phyloP scores from a whole-genome alignment of 176 grass and related monocot genomes.

The Triticum timopheevii region DNA sequence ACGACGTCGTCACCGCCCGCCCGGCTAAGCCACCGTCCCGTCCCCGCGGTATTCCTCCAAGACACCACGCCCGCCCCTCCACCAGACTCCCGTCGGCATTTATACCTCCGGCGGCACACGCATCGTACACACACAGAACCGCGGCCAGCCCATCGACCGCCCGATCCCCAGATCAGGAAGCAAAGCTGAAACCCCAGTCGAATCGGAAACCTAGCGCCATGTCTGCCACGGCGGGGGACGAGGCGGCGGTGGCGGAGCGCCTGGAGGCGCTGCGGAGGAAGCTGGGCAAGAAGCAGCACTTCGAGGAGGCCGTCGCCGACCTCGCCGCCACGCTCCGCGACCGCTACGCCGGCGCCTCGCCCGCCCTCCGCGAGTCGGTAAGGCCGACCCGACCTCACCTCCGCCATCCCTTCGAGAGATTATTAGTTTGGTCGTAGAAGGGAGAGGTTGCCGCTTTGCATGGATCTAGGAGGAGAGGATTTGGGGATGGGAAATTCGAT shows the following conservation, averaged over 20 bases:
- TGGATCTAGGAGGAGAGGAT: not conserved
- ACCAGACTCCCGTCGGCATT: not conserved
- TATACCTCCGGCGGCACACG: conserved; percentile 33
- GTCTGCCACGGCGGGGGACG: conserved; percentile 36
- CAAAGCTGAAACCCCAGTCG: not conserved
- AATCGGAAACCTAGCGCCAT: conserved; percentile 13
- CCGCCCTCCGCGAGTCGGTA: conserved; percentile 72
- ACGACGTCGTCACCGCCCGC: not conserved
- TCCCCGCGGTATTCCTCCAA: conserved; percentile 3
- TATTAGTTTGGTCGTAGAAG: not conserved
- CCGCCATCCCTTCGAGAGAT: not conserved
- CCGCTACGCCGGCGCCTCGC: conserved; percentile 52
- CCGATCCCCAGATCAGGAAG: not conserved
- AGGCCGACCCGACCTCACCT: not conserved
- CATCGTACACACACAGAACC: not conserved
- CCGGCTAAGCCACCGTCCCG: conserved; percentile 1
- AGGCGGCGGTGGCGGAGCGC: conserved; percentile 45
- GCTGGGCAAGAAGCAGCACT: conserved; percentile 80
- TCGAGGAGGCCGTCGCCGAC: conserved; percentile 69
- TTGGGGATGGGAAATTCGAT: not conserved
- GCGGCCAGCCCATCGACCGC: not conserved
- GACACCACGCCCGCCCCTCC: not conserved
- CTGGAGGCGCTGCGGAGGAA: conserved; percentile 67
- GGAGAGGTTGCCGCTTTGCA: not conserved
- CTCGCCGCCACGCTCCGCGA: conserved; percentile 50